Evolutionary conservation across 1,284 basidiomycete genomes (phyloP), one percentile per base, ranked within the genome.

Genomic region (Cryptococcus sp.): DNA sequence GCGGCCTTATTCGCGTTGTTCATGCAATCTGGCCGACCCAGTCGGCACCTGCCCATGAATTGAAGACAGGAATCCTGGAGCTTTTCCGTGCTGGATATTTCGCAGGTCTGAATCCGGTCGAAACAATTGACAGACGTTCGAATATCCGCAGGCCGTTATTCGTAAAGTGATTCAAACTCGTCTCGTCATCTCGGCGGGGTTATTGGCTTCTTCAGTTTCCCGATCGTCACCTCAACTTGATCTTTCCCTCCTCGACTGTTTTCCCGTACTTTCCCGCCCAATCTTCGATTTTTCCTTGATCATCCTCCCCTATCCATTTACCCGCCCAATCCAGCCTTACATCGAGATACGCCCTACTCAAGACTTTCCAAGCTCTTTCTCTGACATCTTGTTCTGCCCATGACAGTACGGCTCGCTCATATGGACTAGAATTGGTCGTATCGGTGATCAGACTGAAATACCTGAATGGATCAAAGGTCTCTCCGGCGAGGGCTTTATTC

Each of bases 341-440:
- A 7, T 59, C 53, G 30, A 74, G 44, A 52, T 76, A 76, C 4
- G 61, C 59, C 46, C 59, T 63, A 34, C 49, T 57, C 50, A 76
- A 31, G 3, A 66, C 46, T 8, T 58, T 61, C 60, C 65, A 70
- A 0, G 68, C 65, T 50, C 62, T 57, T 13, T 68, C 61, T 33
- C 69, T 63, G 1, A 71, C 62, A 2, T 41, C 33, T 1, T 61
- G 58, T 14, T 54, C 48, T 3, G 63, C 67, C 72, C 71, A 71
- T 0, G 59, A 44, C 0, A 76, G 60, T 1, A 76, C 53, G 2
- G 60, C 57, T 13, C 62, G 52, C 53, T 74, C 71, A 46, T 65
- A 63, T 13, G 55, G 37, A 10, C 53, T 47, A 4, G 35, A 31
- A 3, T 32, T 23, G 8, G 6, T 14, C 6, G 15, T 5, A 37